Conservation (phyloP, 352 stramenopile genomes). For the Globisporangium orthogonon region DNA sequence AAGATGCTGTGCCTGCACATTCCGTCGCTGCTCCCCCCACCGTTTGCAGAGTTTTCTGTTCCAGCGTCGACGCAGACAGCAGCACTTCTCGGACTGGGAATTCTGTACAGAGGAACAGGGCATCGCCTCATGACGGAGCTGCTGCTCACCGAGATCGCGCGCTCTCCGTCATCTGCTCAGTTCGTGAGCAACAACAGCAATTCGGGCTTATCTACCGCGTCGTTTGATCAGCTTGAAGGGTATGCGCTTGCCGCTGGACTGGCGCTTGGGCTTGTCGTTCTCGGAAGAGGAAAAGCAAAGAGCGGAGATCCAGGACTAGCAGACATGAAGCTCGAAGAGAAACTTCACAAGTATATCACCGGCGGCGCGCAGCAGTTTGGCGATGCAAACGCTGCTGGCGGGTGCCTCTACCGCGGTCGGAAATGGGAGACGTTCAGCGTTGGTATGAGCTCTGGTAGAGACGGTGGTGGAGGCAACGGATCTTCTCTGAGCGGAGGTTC, state of each 20-base stretch:
- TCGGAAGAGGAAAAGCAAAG: conserved; percentile 71
- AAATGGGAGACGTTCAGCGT: conserved; percentile 50
- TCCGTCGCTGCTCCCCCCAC: conserved; percentile 91
- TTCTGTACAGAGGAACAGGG: conserved; percentile 94
- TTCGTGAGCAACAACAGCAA: conserved; percentile 45
- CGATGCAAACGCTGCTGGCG: conserved; percentile 36
- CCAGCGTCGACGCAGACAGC: conserved; percentile 92
- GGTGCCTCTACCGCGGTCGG: conserved; percentile 65
- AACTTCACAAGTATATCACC: conserved; percentile 93
- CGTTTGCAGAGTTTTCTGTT: conserved; percentile 95
- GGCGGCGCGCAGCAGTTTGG: conserved; percentile 60
- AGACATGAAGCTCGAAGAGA: conserved; percentile 96
- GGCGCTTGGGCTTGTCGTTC: conserved; percentile 94
- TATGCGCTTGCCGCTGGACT: conserved; percentile 92
- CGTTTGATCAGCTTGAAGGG: conserved; percentile 90
- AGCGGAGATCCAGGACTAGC: conserved; percentile 84
- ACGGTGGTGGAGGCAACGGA: conserved; percentile 11
- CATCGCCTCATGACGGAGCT: conserved; percentile 98
- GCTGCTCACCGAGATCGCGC: conserved; percentile 94
- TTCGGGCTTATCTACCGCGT: conserved; percentile 33
- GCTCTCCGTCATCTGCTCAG: conserved; percentile 67
- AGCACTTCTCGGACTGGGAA: conserved; percentile 92
- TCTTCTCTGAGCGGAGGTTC: conserved; percentile 18
- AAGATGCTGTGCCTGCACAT: conserved; percentile 99
- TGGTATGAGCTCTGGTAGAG: conserved; percentile 6